phyloP scores from a whole-genome alignment of 805 yeast genomes.

The Yamadazyma akitaensis region DNA sequence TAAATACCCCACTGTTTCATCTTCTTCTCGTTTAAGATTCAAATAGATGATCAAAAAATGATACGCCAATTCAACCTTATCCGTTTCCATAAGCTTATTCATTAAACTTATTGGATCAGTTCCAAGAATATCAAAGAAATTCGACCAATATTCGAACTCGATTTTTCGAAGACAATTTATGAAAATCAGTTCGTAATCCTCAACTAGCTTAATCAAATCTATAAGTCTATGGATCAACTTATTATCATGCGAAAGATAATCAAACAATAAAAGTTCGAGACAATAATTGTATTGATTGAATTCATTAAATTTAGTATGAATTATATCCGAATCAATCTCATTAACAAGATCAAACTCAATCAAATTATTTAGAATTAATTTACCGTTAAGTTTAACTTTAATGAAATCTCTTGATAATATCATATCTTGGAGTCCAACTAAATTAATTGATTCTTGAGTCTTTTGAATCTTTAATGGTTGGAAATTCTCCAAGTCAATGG shows the following conservation, averaged over 20 bases:
- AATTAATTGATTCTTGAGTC: constrained; percentile 29
- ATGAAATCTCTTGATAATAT: constrained; percentile 27
- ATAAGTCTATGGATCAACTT: constrained; percentile 16
- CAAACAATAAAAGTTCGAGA: constrained; percentile 47
- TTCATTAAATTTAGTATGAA: constrained; percentile 33
- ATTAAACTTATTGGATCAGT: constrained; percentile 46
- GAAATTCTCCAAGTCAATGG: constrained; percentile 22
- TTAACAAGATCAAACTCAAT: constrained; percentile 44
- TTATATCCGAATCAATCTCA: constrained; percentile 22
- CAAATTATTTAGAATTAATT: constrained; percentile 44
- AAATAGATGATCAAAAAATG: constrained; percentile 51
- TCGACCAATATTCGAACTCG: constrained; percentile 52
- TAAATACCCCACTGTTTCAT: constrained; percentile 18
- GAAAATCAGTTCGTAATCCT: constrained; percentile 28
- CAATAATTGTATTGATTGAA: constrained; percentile 48
- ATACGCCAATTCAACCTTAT: constrained; percentile 45
- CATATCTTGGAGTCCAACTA: constrained; percentile 42
- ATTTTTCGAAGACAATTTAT: constrained; percentile 58
- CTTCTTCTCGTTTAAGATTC: constrained; percentile 45
- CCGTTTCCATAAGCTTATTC: constrained; percentile 33
- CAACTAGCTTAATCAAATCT: constrained; percentile 10
- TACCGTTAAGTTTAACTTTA: constrained; percentile 33
- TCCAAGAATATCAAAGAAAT: constrained; percentile 40
- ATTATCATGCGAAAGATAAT: constrained; percentile 32
- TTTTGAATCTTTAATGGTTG: constrained; percentile 23